Evolutionary conservation across 1,284 basidiomycete genomes (phyloP), one percentile per base, ranked within the genome.

Genomic region (Anthracocystis panici-leucophaei): DNA sequence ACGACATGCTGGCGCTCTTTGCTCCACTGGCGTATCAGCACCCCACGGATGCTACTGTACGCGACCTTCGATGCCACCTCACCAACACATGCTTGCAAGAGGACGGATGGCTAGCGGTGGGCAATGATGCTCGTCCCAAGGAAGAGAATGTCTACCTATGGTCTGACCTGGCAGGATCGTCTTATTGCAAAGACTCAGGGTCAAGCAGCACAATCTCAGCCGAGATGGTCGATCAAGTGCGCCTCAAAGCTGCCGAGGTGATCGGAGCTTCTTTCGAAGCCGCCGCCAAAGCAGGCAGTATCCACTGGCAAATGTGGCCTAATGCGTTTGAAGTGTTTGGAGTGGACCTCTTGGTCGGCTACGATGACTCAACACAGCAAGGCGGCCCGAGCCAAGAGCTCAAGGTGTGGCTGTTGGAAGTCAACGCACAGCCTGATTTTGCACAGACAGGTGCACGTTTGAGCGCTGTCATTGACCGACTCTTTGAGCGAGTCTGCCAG

Each of bases 271-370:
- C 91, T 1, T 95, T 98, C 85, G 91, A 89, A 82, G 95, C 95
- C 3, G 94, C 92, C 0, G 87, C 93, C 14, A 90, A 92, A 72
- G 92, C 81, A 16, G 83, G 91, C 78, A 92, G 92, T 11, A 87
- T 94, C n/a, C 91, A 95, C 84, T 95, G 94, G 84, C 93, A 95
- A 88, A 92, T 91, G 81, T 67, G 87, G 59, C 92, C 93, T 0
- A 97, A 98, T 82, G 93, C 93, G 0, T 99, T 97, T 82, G 97
- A 99, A 85, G 89, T 99, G 12, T 98, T 92, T 82, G 96, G 96
- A 0, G 89, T 94, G 11, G 96, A 99, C 84, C 91, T 99, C 71
- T 87, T 99, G 16, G 89, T 97, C 31, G 90, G 90, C 7, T 89
- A 54, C 29, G 49, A 67, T 41, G 63, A 62, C 38, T 74, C 44